phyloP scores from a whole-genome alignment of 257 asterid genomes.

The Solanum sparsipilum region DNA sequence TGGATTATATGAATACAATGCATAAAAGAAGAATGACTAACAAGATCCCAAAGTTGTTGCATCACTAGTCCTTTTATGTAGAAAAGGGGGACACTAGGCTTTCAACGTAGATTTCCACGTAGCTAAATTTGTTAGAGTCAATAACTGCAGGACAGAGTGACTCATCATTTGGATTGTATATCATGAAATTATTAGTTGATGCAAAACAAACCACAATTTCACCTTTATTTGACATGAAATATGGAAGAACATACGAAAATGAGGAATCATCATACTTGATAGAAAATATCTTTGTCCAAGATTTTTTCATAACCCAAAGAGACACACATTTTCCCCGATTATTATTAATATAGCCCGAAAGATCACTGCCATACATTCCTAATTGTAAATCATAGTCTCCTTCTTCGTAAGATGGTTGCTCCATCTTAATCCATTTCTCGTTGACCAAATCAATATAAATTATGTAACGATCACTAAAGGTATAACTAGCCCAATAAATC shows the following conservation, averaged over 20 bases:
- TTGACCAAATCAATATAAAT: not conserved
- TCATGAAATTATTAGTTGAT: no score
- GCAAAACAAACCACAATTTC: no score
- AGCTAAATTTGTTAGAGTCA: no score
- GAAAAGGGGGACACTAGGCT: constrained; percentile 8
- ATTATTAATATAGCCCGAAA: not conserved
- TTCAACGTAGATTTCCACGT: constrained; percentile 13
- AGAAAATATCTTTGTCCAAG: constrained; percentile 17
- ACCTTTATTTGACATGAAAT: no score
- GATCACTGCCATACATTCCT: constrained; percentile 1
- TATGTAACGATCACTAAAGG: not conserved
- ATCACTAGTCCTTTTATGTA: not conserved
- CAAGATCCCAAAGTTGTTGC: no score
- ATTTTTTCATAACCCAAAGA: not conserved
- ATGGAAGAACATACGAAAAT: not conserved
- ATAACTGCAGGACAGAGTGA: no score
- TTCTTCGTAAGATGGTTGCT: no score
- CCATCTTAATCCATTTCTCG: no score
- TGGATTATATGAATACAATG: no score
- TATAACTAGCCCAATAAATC: constrained; percentile 13
- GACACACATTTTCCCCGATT: not conserved
- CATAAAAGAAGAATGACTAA: no score
- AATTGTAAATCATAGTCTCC: not conserved
- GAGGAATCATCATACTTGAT: constrained; percentile 17
- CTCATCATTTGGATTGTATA: constrained; percentile 11